Conservation (phyloP, 768 basidiomycete genomes). For the Leccinum disarticulatum region DNA sequence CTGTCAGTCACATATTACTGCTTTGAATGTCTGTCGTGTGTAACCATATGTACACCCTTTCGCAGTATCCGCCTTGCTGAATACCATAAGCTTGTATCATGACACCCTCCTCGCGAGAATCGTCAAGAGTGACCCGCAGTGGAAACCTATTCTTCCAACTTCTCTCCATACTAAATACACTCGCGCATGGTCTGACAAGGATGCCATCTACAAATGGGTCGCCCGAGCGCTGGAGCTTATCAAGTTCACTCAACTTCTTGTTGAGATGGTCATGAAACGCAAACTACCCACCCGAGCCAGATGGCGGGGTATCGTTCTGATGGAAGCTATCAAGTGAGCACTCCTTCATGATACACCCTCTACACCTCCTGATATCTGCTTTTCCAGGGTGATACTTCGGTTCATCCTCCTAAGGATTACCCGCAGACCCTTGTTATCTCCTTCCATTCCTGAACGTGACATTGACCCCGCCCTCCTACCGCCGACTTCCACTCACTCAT, state of each 20-base stretch:
- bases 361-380: slow-evolving; percentile 8
- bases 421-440: slow-evolving; percentile 68
- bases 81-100: slow-evolving; percentile 90
- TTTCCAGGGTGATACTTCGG: slow-evolving; percentile 68
- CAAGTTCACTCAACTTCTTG: slow-evolving; percentile 76
- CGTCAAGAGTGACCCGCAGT: slow-evolving; percentile 61
- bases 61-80: slow-evolving; percentile 83
- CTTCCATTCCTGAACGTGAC: slow-evolving; percentile 85
- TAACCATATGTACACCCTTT: slow-evolving; percentile 14
- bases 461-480: slow-evolving; percentile 74
- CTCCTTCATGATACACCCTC: neutral
- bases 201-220: slow-evolving; percentile 72
- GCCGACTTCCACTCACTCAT: slow-evolving; percentile 49
- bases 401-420: slow-evolving; percentile 74
- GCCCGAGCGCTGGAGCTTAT: slow-evolving; percentile 74
- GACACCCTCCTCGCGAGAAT: slow-evolving; percentile 83
- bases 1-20: slow-evolving; percentile 54
- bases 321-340: slow-evolving; percentile 85
- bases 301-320: slow-evolving; percentile 74
- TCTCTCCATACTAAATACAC: slow-evolving; percentile 88
- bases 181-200: slow-evolving; percentile 76
- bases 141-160: slow-evolving; percentile 72
- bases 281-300: slow-evolving; percentile 61
- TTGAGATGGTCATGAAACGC: slow-evolving; percentile 86
- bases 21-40: slow-evolving; percentile 10